Percentiles rank a stretch among this genome's conserved stretches.
Conservation (phyloP, 2,329 filamentous ascomycete genomes). For the Phoma sp. region DNA sequence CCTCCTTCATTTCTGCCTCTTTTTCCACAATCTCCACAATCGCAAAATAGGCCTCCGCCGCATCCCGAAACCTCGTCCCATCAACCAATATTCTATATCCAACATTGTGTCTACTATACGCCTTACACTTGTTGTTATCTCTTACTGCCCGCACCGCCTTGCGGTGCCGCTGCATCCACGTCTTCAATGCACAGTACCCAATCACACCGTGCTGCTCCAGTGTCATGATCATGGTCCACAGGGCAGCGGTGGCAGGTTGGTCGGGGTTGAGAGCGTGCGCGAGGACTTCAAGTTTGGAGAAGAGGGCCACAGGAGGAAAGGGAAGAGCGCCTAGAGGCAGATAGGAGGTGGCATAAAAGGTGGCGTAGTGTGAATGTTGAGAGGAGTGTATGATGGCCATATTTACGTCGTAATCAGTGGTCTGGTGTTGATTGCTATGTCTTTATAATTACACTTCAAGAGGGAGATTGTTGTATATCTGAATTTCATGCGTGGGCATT, state of each 20-base stretch:
- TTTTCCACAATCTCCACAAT: not conserved
- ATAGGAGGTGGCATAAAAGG: too few species aligned
- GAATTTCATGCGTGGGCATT: too few species aligned
- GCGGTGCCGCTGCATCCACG: not conserved
- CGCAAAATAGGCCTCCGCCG: not conserved
- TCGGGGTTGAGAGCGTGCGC: not conserved
- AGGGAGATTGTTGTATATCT: too few species aligned
- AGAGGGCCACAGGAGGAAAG: not conserved
- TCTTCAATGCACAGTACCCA: not conserved
- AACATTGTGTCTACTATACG: not conserved
- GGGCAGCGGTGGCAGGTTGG: not conserved
- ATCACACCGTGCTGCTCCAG: not conserved
- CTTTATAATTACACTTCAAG: too few species aligned
- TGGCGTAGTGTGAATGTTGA: too few species aligned
- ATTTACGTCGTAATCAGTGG: too few species aligned
- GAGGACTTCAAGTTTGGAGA: not conserved
- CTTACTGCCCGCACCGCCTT: not conserved
- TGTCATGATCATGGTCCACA: not conserved
- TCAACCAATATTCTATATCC: not conserved
- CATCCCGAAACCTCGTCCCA: not conserved
- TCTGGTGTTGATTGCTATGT: too few species aligned
- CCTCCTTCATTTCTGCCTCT: not conserved
- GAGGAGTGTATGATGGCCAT: too few species aligned
- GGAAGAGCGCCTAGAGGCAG: not conserved
- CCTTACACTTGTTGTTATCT: not conserved